These are phyloP conservation scores for Amanita jacksonii DNA, from an alignment of 768 basidiomycete species.

Conservation along the genomic window DNA sequence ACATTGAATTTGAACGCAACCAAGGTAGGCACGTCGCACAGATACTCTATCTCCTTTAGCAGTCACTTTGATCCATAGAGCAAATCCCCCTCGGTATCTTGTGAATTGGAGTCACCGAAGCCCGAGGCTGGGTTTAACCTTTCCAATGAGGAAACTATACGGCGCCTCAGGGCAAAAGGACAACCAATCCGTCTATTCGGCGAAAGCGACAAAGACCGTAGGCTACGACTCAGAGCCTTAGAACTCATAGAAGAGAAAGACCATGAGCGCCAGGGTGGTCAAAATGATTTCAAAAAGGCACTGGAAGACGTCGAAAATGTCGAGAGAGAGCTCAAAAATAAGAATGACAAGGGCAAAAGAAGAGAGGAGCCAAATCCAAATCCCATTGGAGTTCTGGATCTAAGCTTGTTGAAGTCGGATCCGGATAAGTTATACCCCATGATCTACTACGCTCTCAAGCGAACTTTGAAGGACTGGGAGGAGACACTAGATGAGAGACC, in stretches of 20 bases:
- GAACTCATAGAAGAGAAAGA: conserved; percentile 93
- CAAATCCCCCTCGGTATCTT: conserved; percentile 21
- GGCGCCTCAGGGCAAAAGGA: conserved; percentile 81
- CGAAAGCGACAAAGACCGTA: conserved; percentile 89
- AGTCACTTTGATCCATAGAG: conserved; percentile 2
- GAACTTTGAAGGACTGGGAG: conserved; percentile 92
- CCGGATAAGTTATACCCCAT: conserved; percentile 94
- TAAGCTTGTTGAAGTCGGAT: conserved; percentile 77
- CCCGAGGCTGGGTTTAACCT: conserved; percentile 71
- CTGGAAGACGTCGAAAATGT: conserved; percentile 81
- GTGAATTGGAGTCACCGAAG: conserved; percentile 30
- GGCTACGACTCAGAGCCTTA: conserved; percentile 81
- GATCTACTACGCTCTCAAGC: conserved; percentile 93
- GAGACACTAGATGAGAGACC: conserved; percentile 91
- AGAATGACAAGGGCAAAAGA: conserved; percentile 50
- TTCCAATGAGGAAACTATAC: conserved; percentile 86
- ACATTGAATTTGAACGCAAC: conserved; percentile 12
- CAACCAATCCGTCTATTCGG: conserved; percentile 94
- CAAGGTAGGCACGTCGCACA: background rate
- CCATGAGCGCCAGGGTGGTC: conserved; percentile 68
- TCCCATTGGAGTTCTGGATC: conserved; percentile 54
- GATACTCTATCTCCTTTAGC: too few relatives aligned
- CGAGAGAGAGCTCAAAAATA: conserved; percentile 55
- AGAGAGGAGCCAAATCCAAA: conserved; percentile 43
- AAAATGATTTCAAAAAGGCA: conserved; percentile 92